Evolutionary conservation across 208 protist genomes (phyloP), one percentile per base, ranked within the genome.

Genomic region (Vickermania ingenoplastis): DNA sequence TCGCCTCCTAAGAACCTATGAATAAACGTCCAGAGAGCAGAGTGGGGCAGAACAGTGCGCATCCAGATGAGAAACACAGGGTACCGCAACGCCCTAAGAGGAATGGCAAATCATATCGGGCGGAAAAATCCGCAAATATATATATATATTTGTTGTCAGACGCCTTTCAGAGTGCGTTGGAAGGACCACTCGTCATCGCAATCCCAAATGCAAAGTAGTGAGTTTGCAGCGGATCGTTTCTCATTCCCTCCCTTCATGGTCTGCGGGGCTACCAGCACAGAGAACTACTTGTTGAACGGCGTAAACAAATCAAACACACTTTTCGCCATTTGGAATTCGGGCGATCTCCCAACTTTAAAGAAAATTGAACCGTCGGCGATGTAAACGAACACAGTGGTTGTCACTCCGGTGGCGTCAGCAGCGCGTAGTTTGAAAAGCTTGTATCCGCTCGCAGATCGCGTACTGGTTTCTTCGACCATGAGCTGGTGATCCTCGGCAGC

Each of bases 261-360:
- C n/a, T n/a, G n/a, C n/a, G n/a, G n/a, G n/a, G n/a, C n/a, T n/a
- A n/a, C n/a, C n/a, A n/a, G n/a, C n/a, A n/a, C n/a, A n/a, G n/a
- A n/a, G n/a, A n/a, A n/a, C n/a, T n/a, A n/a, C n/a, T n/a, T n/a
- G n/a, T 27, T 26, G 23, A 80, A 69, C 0, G 66, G 51, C 50
- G 56, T 70, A 55, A 90, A 89, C 1, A 93, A 60, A n/a, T 89
- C 83, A 54, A 89, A 75, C 28, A 90, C 76, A 41, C 79, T 84
- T 55, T 83, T 69, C 0, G 79, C 81, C 0, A 66, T 59, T 24
- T 78, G 79, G 53, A 85, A 90, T 14, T 56, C 54, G 7, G 69
- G 55, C n/a, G 65, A 48, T 1, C 75, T 55, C 1, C 72, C 71
- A 4, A 62, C 56, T 53, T 83, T 85, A 51, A 81, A 76, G 51